Conservation (phyloP, 2,329 filamentous ascomycete species). For the Trichophyton mentagrophytes region DNA sequence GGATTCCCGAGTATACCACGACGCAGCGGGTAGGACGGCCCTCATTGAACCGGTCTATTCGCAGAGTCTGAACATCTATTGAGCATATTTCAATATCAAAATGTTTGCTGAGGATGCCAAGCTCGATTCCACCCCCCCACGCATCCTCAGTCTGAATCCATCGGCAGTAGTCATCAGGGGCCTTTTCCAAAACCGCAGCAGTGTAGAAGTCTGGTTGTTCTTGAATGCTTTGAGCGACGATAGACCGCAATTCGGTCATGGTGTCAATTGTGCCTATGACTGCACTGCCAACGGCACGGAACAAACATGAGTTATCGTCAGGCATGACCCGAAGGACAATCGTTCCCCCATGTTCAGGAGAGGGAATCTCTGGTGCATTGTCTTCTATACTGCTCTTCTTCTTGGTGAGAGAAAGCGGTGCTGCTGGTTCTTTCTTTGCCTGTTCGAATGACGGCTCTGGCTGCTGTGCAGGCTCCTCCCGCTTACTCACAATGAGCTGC, state of each 20-base stretch:
- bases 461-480: slow-evolving; percentile 20
- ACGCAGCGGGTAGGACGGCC: slow-evolving; percentile 57
- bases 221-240: slow-evolving; percentile 70
- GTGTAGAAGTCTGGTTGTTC: slow-evolving; percentile 59
- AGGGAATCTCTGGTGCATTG: slow-evolving; percentile 50
- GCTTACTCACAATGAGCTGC: slow-evolving; percentile 50
- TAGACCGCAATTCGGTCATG: slow-evolving; percentile 59
- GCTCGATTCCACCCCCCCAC: slow-evolving; percentile 87
- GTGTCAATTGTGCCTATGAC: slow-evolving; percentile 55
- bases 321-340: slow-evolving; percentile 83
- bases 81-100: slow-evolving; percentile 78
- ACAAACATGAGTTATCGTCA: slow-evolving; percentile 90
- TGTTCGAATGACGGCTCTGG: background rate
- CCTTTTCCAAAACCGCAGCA: slow-evolving; percentile 60
- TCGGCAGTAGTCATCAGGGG: slow-evolving; percentile 61
- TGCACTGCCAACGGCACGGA: slow-evolving; percentile 72
- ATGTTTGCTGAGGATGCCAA: slow-evolving; percentile 70
- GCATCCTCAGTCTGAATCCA: slow-evolving; percentile 69
- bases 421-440: background rate
- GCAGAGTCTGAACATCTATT: slow-evolving; percentile 60
- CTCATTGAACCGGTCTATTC: slow-evolving; percentile 68
- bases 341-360: slow-evolving; percentile 44
- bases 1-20: slow-evolving; percentile 80
- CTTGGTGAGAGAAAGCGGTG: slow-evolving; percentile 24
- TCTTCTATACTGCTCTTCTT: slow-evolving; percentile 27